phyloP scores from a whole-genome alignment of 441 rosid species.

The Corymbia citriodora region DNA sequence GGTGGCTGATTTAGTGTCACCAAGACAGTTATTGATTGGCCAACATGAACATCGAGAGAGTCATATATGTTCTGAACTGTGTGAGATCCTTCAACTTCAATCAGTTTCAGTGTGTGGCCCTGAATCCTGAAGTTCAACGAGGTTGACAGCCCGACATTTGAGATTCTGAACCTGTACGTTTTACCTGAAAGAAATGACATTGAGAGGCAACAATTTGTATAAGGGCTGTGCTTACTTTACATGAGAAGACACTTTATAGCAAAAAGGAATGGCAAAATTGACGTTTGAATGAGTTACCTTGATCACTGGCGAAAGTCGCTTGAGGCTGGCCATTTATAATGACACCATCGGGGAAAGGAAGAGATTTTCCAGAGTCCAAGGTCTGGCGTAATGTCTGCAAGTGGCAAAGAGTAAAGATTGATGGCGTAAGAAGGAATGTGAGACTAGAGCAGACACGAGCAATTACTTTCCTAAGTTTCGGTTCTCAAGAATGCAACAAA shows the following conservation, averaged over 20 bases:
- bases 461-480: not conserved
- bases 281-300: constrained; percentile 35
- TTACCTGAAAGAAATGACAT: constrained; percentile 45
- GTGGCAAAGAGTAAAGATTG: not conserved
- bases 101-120: constrained; percentile 67
- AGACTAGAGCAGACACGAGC: not conserved
- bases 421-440: not conserved
- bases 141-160: constrained; percentile 71
- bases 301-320: constrained; percentile 57
- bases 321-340: constrained; percentile 76
- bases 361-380: constrained; percentile 67
- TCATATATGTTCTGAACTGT: constrained; percentile 62
- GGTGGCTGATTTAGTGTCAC: constrained; percentile 68
- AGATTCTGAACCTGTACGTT: constrained; percentile 76
- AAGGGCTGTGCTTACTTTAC: not conserved
- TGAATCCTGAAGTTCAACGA: constrained; percentile 86
- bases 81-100: constrained; percentile 95
- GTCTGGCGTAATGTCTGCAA: constrained; percentile 46
- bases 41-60: constrained; percentile 82
- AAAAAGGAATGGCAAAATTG: not conserved
- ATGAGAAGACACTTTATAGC: not conserved
- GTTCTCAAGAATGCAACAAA: not conserved
- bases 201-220: not conserved
- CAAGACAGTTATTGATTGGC: constrained; percentile 76
- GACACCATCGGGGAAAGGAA: constrained; percentile 72